Percentiles rank a stretch among this genome's conserved stretches.
These are phyloP conservation scores for Ustilago cynodontis DNA, from an alignment of 1,284 basidiomycete genomes.

Conservation along the genomic window DNA sequence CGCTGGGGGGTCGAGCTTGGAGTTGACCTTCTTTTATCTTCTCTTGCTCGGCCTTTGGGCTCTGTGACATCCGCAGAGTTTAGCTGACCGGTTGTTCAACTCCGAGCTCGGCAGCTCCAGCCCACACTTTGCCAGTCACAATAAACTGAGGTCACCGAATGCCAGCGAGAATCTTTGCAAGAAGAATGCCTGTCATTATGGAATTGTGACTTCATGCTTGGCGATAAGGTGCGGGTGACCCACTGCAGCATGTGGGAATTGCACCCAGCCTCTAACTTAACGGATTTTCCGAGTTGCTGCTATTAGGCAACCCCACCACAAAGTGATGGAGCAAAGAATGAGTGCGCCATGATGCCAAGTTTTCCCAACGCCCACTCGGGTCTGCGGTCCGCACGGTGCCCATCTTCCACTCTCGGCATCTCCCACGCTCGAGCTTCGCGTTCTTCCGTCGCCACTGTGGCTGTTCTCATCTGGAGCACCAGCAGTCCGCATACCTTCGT, in stretches of 20 bases:
- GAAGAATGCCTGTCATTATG: neutral
- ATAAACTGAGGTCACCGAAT: neutral
- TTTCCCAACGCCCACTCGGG: neutral
- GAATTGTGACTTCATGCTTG: neutral
- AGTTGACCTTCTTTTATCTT: neutral
- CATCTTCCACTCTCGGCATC: neutral
- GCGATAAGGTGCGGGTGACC: too few species aligned
- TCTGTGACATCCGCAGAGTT: neutral
- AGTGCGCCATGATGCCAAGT: neutral
- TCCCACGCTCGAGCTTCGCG: neutral
- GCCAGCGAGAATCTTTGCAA: neutral
- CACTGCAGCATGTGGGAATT: neutral
- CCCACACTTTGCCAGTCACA: neutral
- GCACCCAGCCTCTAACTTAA: too few species aligned
- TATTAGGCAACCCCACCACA: neutral
- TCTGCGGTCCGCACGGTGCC: neutral
- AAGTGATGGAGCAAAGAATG: neutral
- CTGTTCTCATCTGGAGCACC: neutral
- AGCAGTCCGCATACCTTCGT: neutral
- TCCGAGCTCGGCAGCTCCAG: neutral
- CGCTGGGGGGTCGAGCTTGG: too few species aligned
- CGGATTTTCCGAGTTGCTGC: too few species aligned
- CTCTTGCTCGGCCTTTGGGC: neutral
- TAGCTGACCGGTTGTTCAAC: neutral
- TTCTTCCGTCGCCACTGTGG: neutral